Evolutionary conservation across 179 eudicot species (phyloP), one percentile per base, ranked within the genome.

Genomic region (Nepenthes alata): DNA sequence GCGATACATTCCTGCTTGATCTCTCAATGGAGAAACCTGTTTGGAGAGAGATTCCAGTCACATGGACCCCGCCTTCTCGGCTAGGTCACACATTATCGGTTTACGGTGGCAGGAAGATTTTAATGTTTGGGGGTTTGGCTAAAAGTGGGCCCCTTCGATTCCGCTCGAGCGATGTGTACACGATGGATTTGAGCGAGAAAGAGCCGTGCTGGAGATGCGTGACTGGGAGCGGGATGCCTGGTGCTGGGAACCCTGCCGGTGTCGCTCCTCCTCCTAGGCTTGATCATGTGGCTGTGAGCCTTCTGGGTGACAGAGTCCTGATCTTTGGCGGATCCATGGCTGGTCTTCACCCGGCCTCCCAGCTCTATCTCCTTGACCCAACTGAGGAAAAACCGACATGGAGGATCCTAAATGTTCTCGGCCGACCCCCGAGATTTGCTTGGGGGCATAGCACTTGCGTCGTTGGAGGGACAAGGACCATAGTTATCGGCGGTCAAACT

Each of bases 371-470:
- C 11, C 84, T 91, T 35, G 97, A 88, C 53, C 97, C 97, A 0
- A 82, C 97, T 0, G 97, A 91, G 74, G 97, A 91, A 69, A 86
- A 88, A 66, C 97, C 97, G 14, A 88, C 96, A 3, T 91, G 97
- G 97, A 79, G 97, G 75, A 74, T 88, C 55, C 62, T 91, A 58
- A 88, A 91, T 64, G 96, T 91, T 4, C 96, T 96, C 0, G 96
- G 97, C 6, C 72, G 94, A 35, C 94, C 97, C 37, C 97, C 97
- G 0, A 73, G 91, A 55, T 85, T 88, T 65, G 97, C 97, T 35
- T 91, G 97, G 97, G 97, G 97, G 66, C 97, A 91, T 54, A 91
- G 96, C 48, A 90, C 96, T 0, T 91, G 97, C 58, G 85, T 91
- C 36, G 97, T 91, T 39, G 97, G 97, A 37, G 97, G 97, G 39